phyloP scores from a whole-genome alignment of 2,329 filamentous ascomycete genomes.

The Aspergillus brunneoviolaceus region DNA sequence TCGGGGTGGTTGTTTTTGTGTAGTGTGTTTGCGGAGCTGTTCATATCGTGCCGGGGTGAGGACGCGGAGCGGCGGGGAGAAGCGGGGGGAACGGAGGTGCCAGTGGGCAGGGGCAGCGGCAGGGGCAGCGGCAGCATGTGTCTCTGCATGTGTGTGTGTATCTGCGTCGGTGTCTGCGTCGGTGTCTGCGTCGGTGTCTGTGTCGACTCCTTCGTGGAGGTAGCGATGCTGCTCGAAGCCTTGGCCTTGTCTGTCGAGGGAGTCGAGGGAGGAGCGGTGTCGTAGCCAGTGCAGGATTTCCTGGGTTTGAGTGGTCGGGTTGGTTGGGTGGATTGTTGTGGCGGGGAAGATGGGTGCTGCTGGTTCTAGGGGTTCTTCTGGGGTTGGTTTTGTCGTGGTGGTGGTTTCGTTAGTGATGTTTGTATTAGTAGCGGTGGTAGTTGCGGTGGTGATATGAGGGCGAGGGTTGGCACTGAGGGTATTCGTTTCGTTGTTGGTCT shows the following conservation, averaged over 20 bases:
- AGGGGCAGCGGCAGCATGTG: not conserved
- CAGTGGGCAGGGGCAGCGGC: too few species aligned
- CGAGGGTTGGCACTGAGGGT: too few species aligned
- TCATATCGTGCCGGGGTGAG: constrained; percentile 16
- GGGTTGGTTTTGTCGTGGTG: not conserved
- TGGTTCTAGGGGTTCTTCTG: not conserved
- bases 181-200: not conserved
- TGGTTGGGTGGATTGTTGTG: not conserved
- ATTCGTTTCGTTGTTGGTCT: too few species aligned
- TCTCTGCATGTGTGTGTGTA: not conserved
- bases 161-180: not conserved
- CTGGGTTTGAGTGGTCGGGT: not conserved
- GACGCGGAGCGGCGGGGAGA: constrained; percentile 16
- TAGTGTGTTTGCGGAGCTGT: constrained; percentile 6
- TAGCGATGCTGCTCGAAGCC: not conserved
- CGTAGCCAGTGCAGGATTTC: not conserved
- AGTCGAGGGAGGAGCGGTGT: not conserved
- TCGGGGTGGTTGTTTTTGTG: not conserved
- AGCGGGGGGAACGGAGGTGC: not conserved
- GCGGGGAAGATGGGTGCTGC: too few species aligned
- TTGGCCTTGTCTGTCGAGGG: not conserved
- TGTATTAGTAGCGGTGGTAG: too few species aligned
- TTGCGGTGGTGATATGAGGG: not conserved
- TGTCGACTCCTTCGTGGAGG: not conserved
- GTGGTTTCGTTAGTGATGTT: not conserved